Conservation (phyloP, 2,329 filamentous ascomycete genomes). For the Colletotrichum gigasporum region DNA sequence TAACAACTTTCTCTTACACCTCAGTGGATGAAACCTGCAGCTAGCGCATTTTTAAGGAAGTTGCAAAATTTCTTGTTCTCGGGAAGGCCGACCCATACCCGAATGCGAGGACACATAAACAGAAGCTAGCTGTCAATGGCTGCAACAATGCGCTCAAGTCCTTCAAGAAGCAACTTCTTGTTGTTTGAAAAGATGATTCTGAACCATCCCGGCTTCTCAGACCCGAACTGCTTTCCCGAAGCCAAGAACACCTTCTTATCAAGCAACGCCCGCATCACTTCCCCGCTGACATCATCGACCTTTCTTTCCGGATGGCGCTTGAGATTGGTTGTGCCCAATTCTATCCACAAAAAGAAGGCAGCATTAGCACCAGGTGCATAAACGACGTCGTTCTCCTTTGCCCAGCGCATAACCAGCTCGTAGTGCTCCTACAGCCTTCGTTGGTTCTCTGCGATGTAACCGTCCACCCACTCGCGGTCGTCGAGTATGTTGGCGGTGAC, state of each 20-base stretch:
- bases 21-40: too few relatives aligned
- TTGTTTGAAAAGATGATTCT: constrained; percentile 49
- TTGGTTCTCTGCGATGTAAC: constrained; percentile 55
- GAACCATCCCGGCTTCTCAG: constrained; percentile 50
- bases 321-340: constrained; percentile 59
- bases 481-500: constrained; percentile 29
- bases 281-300: constrained; percentile 64
- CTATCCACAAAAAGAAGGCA: constrained; percentile 64
- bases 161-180: constrained; percentile 40
- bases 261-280: constrained; percentile 34
- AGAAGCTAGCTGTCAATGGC: not conserved
- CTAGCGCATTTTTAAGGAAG: too few relatives aligned
- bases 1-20: too few relatives aligned
- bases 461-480: constrained; percentile 43
- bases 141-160: constrained; percentile 23
- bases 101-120: too few relatives aligned
- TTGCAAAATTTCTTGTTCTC: too few relatives aligned
- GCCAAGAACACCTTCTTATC: constrained; percentile 46
- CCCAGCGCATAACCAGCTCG: constrained; percentile 44
- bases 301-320: constrained; percentile 84
- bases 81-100: too few relatives aligned
- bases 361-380: constrained; percentile 59
- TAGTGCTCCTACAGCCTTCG: constrained; percentile 50
- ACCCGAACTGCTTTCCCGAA: constrained; percentile 46
- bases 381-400: constrained; percentile 50